Evolutionary conservation across 1,284 basidiomycete genomes (phyloP), one percentile per base, ranked within the genome.

Genomic region (Psilocybe mexicana): DNA sequence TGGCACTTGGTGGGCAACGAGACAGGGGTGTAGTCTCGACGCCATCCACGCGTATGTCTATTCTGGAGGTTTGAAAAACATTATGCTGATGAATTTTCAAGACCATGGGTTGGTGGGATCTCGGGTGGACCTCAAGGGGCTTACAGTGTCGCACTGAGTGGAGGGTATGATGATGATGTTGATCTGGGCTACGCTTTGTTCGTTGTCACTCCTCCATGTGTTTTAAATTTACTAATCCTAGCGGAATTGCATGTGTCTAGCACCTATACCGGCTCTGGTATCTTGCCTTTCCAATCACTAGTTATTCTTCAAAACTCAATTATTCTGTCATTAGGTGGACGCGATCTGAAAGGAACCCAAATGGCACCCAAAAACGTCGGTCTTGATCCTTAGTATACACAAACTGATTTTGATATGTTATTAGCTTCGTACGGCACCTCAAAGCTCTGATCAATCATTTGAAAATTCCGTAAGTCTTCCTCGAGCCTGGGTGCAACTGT

Each of bases 161-260:
- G 92, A 12, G 90, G 90, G 1, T 94, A 94, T 63, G 88, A 91
- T 42, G 92, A 94, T 58, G 92, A 94, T 63, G 81, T 93, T 23
- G 92, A 94, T 63, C 69, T 86, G 2, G 92, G 92, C 52, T 85
- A 92, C 58, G 87, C 79, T 3, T 93, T 94, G 87, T 93, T 70
- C 70, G 91, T 83, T 44, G 8, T 11, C 2, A 6, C 33, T 23
- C 7, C 33, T 23, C 7, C 14, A 40, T 35, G 2, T 7, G 36
- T 33, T 6, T 42, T 46, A 11, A 5, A 43, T 57, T 30, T 44
- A 43, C 58, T 48, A 47, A 47, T 3, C 40, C 46, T 28, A 6
- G 25, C 30, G 4, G 30, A 33, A 6, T 42, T 57, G 3, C 36
- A 36, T 55, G 35, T 24, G 10, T 33, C 5, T 55, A 92, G 88